Conservation (phyloP, 2,329 filamentous ascomycete species). For the Aspergillus japonicus region DNA sequence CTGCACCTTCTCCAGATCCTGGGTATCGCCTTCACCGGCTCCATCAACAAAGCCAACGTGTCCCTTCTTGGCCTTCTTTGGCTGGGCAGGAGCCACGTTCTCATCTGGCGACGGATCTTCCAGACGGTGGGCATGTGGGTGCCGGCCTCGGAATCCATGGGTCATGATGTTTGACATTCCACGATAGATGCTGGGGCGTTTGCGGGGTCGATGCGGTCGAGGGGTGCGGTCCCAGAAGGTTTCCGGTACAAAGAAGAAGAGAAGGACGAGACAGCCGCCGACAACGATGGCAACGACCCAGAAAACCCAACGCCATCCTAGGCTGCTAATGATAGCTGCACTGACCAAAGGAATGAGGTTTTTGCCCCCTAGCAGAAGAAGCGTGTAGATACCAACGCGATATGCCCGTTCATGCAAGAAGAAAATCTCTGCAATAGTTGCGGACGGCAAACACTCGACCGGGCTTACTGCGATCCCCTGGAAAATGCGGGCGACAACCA, state of each 20-base stretch:
- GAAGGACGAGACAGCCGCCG: constrained; percentile 64
- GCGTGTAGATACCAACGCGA: constrained; percentile 87
- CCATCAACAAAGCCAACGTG: constrained; percentile 58
- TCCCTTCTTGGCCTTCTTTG: constrained; percentile 37
- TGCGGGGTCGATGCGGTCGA: constrained; percentile 43
- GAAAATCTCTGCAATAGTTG: constrained; percentile 94
- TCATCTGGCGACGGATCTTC: constrained; percentile 18
- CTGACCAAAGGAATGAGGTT: constrained; percentile 85
- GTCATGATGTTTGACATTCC: constrained; percentile 40
- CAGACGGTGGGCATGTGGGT: constrained; percentile 21
- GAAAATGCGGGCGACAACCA: constrained; percentile 79
- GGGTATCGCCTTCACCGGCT: constrained; percentile 28
- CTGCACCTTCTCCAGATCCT: constrained; percentile 17
- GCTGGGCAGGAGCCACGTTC: constrained; percentile 10
- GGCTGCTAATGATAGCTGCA: constrained; percentile 73
- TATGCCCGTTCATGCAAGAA: constrained; percentile 93
- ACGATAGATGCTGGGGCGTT: constrained; percentile 36
- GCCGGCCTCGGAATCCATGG: constrained; percentile 36
- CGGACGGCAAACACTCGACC: constrained; percentile 87
- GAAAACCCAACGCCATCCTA: constrained; percentile 89
- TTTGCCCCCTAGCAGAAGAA: constrained; percentile 85
- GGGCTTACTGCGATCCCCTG: constrained; percentile 86
- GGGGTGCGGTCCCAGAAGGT: constrained; percentile 93
- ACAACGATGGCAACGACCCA: constrained; percentile 84
- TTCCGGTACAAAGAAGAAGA: constrained; percentile 91